Evolutionary conservation across 306 rosid species (phyloP).

Genomic region (Rosa rugosa): DNA sequence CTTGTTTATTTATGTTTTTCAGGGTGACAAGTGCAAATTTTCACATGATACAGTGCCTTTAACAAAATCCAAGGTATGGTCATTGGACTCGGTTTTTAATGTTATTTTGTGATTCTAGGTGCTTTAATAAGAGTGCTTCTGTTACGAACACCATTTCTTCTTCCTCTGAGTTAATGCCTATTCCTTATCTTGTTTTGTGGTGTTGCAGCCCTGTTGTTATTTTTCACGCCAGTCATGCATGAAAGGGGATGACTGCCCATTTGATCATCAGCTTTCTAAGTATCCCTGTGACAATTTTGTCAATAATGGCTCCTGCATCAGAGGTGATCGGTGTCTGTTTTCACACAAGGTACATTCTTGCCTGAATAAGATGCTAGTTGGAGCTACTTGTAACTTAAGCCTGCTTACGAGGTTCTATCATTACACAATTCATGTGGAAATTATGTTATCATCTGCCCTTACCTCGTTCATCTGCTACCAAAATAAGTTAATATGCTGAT

Average conservation of each 20-base stretch:
- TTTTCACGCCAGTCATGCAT: constrained; percentile 75
- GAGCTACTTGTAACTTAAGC: background rate
- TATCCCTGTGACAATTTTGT: constrained; percentile 71
- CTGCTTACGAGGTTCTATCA: background rate
- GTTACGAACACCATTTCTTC: background rate
- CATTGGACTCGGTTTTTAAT: constrained; percentile 10
- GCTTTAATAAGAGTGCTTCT: background rate
- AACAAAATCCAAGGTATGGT: constrained; percentile 71
- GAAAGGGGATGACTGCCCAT: constrained; percentile 93
- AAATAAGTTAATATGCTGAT: constrained; percentile 5
- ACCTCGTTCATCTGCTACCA: background rate
- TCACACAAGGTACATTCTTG: constrained; percentile 71
- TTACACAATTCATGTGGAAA: background rate
- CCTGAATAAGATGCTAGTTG: constrained; percentile 13
- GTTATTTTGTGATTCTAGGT: background rate
- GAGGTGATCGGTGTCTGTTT: constrained; percentile 70
- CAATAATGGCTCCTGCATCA: constrained; percentile 62
- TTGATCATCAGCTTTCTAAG: constrained; percentile 78
- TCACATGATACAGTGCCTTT: constrained; percentile 72
- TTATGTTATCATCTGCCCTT: background rate
- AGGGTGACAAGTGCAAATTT: constrained; percentile 86
- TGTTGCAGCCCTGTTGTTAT: constrained; percentile 72
- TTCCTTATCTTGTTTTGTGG: constrained; percentile 22
- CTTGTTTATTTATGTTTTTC: constrained; percentile 33
- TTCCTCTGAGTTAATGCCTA: background rate